Percentiles rank a stretch among this genome's conserved stretches.
Evolutionary conservation across 176 grass and related monocot genomes (phyloP).

Genomic region (Pontederia crassipes): DNA sequence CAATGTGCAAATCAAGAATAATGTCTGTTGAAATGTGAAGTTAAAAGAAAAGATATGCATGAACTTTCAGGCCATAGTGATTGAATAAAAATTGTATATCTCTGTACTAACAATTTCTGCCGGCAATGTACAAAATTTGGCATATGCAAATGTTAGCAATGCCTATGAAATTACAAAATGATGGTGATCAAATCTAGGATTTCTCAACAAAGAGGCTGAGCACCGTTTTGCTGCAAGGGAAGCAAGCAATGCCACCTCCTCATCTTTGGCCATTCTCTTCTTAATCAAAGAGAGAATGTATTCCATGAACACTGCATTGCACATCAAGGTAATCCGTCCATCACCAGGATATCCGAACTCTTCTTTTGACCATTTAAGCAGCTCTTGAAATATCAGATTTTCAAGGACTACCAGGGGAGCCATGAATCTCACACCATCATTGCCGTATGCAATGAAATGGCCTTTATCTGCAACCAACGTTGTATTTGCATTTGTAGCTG

Average conservation of each 20-base stretch:
- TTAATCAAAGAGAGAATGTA: neutral
- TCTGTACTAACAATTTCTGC: no score
- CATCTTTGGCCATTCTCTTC: neutral
- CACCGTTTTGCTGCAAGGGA: neutral
- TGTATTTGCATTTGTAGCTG: neutral
- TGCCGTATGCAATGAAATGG: neutral
- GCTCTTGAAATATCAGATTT: neutral
- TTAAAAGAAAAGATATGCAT: no score
- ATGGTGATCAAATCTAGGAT: neutral
- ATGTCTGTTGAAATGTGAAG: no score
- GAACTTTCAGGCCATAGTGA: no score
- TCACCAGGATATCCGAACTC: neutral
- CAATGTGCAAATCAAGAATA: no score
- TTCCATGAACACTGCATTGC: conserved; percentile 1
- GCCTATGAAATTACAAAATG: neutral
- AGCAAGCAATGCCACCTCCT: conserved; percentile 1
- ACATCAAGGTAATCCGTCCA: neutral
- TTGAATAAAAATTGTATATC: no score
- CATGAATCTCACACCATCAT: neutral
- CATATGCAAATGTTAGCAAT: neutral
- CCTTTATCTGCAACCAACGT: neutral
- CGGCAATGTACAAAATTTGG: no score
- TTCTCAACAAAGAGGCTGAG: neutral
- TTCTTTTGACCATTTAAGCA: neutral
- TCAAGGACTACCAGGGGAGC: neutral